Evolutionary conservation across 2,329 filamentous ascomycete species (phyloP).

Genomic region (Diaporthe destruens): DNA sequence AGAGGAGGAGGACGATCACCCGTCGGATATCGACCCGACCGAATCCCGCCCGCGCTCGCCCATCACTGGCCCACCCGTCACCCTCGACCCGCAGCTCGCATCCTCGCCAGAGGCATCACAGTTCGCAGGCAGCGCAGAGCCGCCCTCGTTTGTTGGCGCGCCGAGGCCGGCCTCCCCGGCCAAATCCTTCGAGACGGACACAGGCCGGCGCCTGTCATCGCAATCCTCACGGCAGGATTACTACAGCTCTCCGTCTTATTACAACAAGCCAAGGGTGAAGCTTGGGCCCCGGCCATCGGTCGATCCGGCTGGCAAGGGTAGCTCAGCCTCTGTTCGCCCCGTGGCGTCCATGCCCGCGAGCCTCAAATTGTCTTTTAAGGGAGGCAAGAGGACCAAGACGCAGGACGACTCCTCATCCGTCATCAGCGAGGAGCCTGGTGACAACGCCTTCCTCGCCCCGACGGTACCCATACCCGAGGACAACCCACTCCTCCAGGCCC

Average conservation of each 20-base stretch:
- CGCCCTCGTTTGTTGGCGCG: constrained; percentile 64
- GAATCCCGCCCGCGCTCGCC: constrained; percentile 49
- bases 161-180: constrained; percentile 60
- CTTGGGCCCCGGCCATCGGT: constrained; percentile 86
- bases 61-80: constrained; percentile 56
- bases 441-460: constrained; percentile 53
- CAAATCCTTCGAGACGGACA: constrained; percentile 56
- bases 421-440: constrained; percentile 50
- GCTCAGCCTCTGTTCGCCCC: constrained; percentile 73
- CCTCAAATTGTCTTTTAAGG: constrained; percentile 77
- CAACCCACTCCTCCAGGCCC: constrained; percentile 47
- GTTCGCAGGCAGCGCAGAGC: constrained; percentile 63
- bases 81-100: constrained; percentile 65
- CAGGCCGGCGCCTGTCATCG: constrained; percentile 60
- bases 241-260: constrained; percentile 58
- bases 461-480: constrained; percentile 54
- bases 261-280: constrained; percentile 84
- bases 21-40: constrained; percentile 45
- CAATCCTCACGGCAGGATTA: constrained; percentile 66
- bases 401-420: constrained; percentile 53
- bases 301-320: constrained; percentile 72
- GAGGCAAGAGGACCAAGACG: constrained; percentile 63
- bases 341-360: constrained; percentile 84
- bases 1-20: constrained; percentile 60
- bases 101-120: constrained; percentile 62